Evolutionary conservation across 2,329 filamentous ascomycete species (phyloP).

Genomic region (Dactylella cylindrospora): DNA sequence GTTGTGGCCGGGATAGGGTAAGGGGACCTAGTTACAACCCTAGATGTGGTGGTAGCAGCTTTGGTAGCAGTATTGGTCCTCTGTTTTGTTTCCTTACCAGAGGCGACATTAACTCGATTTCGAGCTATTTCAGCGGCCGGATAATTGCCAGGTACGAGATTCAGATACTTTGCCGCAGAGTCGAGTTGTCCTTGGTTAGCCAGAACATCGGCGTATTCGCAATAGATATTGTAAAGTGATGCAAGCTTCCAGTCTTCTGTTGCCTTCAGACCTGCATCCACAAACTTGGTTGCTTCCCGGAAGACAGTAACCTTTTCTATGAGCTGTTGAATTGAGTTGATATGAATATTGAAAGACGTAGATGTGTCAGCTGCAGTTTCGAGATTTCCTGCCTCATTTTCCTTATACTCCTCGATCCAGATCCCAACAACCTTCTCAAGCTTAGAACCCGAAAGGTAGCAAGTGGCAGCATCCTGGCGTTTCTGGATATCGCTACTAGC

Average conservation of each 20-base stretch:
- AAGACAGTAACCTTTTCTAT: constrained; percentile 99
- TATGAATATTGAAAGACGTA: constrained; percentile 88
- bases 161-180: constrained; percentile 86
- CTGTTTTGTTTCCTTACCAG: constrained; percentile 59
- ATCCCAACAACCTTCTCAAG: constrained; percentile 95
- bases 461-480: constrained; percentile 91
- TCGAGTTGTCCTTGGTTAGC: constrained; percentile 84
- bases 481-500: constrained; percentile 58
- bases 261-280: constrained; percentile 72
- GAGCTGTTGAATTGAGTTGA: constrained; percentile 82
- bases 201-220: constrained; percentile 93
- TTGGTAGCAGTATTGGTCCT: constrained; percentile 48
- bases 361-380: constrained; percentile 63
- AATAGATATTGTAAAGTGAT: constrained; percentile 88
- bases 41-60: constrained; percentile 47
- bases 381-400: constrained; percentile 68
- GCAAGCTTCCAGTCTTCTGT: constrained; percentile 84
- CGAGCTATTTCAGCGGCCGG: constrained; percentile 83
- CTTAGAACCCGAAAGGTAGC: constrained; percentile 92
- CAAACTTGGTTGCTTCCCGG: constrained; percentile 87
- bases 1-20: constrained; percentile 35
- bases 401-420: constrained; percentile 86
- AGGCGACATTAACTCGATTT: constrained; percentile 81
- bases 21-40: constrained; percentile 50
- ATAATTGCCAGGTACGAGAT: constrained; percentile 79